phyloP scores from a whole-genome alignment of 2,329 filamentous ascomycete genomes.

The Colletotrichum coccodes region DNA sequence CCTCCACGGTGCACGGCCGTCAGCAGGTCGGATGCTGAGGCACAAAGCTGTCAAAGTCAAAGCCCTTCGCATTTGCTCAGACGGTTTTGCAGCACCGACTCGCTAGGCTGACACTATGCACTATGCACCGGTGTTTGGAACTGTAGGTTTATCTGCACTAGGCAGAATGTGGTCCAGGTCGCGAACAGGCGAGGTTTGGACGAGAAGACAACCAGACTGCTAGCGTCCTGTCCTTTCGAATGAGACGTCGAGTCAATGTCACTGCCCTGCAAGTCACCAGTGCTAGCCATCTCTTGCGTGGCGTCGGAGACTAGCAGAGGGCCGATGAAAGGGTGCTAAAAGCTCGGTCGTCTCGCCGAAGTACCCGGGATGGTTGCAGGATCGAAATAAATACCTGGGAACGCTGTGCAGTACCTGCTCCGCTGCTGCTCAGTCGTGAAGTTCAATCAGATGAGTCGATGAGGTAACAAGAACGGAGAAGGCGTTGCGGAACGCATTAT shows the following conservation, averaged over 20 bases:
- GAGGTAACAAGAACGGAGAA: not conserved
- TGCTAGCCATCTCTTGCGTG: not conserved
- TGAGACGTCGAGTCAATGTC: not conserved
- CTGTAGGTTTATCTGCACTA: not conserved
- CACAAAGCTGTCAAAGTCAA: not conserved
- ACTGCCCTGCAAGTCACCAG: not conserved
- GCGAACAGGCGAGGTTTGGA: constrained; percentile 2
- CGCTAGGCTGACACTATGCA: not conserved
- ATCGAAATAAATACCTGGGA: not conserved
- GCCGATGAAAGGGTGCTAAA: too few species aligned
- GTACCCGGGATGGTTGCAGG: not conserved
- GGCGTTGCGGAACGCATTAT: not conserved
- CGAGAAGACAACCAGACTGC: not conserved
- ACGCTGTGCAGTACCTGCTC: not conserved
- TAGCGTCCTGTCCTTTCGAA: not conserved
- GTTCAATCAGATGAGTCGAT: not conserved
- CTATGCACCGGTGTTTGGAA: not conserved
- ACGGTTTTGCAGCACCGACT: not conserved
- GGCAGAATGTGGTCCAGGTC: constrained; percentile 8
- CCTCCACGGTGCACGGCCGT: not conserved
- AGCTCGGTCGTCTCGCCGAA: not conserved
- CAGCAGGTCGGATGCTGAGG: not conserved
- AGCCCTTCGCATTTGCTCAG: not conserved
- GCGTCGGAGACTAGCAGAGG: not conserved
- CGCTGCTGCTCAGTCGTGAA: not conserved